Base-by-base conservation (phyloP, 2,329 filamentous ascomycete species). In the Thelonectria rubi region DNA sequence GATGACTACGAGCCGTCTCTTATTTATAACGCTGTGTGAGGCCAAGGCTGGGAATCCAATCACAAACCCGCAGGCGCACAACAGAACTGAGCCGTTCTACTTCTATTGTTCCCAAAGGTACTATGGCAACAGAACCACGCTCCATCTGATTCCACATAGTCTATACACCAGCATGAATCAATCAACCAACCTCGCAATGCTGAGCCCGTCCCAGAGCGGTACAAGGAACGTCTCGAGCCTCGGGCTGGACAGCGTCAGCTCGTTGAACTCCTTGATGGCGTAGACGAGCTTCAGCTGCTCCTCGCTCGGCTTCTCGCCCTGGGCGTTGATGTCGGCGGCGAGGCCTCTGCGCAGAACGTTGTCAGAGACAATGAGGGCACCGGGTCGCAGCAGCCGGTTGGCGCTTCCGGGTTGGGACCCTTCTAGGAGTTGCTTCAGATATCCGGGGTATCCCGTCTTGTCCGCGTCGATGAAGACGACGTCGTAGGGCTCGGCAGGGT, bases 381-480 rank as follows among this genome's bases (percentile, higher is more conserved):
- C 82, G 9, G 77, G 71, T 1, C 80, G 77, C 40, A 87, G 76
- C 24, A 87, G 76, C 7, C 82, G 78, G 14, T 64, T 67, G 3
- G 69, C 17, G 6, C 65, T 63, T 2, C 75, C 77, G 2, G 81
- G 77, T 50, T 67, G 69, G 5, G 82, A 85, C 50, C 73, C 69
- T 17, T 74, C 75, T 14, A 86, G 75, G 55, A 86, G 79, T 30
- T 78, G 74, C 18, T 74, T 69, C 39, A 86, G 75, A 69, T 85
- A 86, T 7, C 67, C 69, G 0, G 80, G 79, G 67, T 86, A 85
- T n/a, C 80, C 81, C 0, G 77, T 74, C 74, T 86, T 86, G 59
- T 86, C 78, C 21, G 83, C 83, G 59, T 85, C 83, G 62, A 85
- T 78, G 69, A 86, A 86, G 69, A 85, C 77, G 46, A 85, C 72